Evolutionary conservation across 2,329 filamentous ascomycete species (phyloP), one percentile per base, ranked within the genome.

Genomic region (Fusarium dlaminii): DNA sequence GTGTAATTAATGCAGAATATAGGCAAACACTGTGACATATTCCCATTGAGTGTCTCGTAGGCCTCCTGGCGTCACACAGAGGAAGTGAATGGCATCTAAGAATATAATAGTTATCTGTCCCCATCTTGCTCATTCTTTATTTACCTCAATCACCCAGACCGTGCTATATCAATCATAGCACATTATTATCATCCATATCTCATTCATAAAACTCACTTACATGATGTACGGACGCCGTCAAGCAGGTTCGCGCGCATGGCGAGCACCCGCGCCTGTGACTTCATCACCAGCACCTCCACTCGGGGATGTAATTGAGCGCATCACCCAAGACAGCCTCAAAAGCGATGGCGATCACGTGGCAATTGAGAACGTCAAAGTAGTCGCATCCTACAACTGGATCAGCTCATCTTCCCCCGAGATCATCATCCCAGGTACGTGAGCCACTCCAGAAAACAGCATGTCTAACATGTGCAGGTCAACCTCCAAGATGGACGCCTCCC

Each of bases 351-450:
- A 17, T 2, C 56, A 46, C 22, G 75, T 42, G 5, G 59, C 63
- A 8, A 85, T 86, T 66, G 81, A 80, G 8, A 74, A 83, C 36
- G 80, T 83, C 14, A 77, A 82, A 59, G 79, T 83, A 52, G 67
- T 87, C 17, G 80, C 86, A 6, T 88, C 87, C 5, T 88, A 88
- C 77, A 88, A 85, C 74, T 88, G 86, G 86, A 80, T 87, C 58
- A 82, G 85, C 58, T 78, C 79, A 30, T 61, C 78, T 1, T 75
- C 66, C 12, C 83, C 85, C 11, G 85, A 83, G 29, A 87, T 88
- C 66, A 80, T 81, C 29, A 80, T 87, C 27, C 86, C 86, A 27
- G 86, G 86, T 68, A 77, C 3, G 63, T 60, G 1, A 6, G 9
- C 2, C 6, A 6, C 13, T 22, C 18, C 5, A 24, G 6, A 20